Conservation (phyloP, 331 rosid genomes). For the Malus hybrid region DNA sequence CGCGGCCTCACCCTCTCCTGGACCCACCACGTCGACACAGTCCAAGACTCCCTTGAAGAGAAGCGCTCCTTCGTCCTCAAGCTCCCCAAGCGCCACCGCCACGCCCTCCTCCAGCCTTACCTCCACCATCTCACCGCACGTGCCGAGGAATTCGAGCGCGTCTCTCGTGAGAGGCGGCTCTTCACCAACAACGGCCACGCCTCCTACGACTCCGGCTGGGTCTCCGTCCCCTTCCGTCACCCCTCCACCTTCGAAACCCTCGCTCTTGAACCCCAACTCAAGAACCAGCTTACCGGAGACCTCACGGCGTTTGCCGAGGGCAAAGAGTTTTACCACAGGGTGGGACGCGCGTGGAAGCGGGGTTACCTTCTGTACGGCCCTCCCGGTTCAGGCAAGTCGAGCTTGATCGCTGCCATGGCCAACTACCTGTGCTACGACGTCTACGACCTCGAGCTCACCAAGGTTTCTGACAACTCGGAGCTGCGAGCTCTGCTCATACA, state of each 20-base stretch:
- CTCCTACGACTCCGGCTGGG: slow-evolving; percentile 81
- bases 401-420: slow-evolving; percentile 85
- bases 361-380: slow-evolving; percentile 80
- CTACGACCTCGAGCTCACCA: slow-evolving; percentile 74
- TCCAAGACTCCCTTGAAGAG: slow-evolving; percentile 84
- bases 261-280: slow-evolving; percentile 57
- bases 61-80: slow-evolving; percentile 70
- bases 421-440: slow-evolving; percentile 84
- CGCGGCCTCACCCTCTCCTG: slow-evolving; percentile 44
- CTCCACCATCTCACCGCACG: slow-evolving; percentile 58
- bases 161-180: slow-evolving; percentile 67
- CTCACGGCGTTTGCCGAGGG: slow-evolving; percentile 57
- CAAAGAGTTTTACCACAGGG: slow-evolving; percentile 60
- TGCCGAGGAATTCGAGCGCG: slow-evolving; percentile 71
- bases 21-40: slow-evolving; percentile 81
- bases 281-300: slow-evolving; percentile 56
- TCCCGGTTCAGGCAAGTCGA: slow-evolving; percentile 87
- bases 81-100: slow-evolving; percentile 72
- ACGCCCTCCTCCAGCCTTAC: slow-evolving; percentile 47
- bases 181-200: slow-evolving; percentile 70
- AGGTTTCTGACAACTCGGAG: slow-evolving; percentile 77
- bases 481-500: slow-evolving; percentile 67
- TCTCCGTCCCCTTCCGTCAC: slow-evolving; percentile 80
- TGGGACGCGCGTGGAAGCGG: slow-evolving; percentile 88
- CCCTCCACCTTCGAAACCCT: slow-evolving; percentile 80